Conservation (phyloP, 2,329 filamentous ascomycete genomes). For the Fusarium verticillioides region DNA sequence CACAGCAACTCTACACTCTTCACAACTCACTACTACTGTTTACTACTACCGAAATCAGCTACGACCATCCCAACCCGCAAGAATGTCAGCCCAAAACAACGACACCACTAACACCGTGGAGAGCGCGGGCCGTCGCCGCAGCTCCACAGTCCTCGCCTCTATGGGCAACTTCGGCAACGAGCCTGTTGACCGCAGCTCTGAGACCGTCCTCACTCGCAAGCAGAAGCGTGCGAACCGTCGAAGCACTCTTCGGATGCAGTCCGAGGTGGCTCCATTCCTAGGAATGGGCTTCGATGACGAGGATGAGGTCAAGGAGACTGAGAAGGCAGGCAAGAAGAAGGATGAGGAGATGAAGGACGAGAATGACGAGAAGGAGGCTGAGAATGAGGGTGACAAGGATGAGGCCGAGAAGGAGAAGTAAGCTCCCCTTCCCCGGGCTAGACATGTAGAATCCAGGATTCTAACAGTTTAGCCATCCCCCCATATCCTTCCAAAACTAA, state of each 20-base stretch:
- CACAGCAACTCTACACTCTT: too few species aligned
- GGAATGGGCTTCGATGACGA: background rate
- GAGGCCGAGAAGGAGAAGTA: background rate
- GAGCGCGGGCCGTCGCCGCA: too few species aligned
- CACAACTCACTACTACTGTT: too few species aligned
- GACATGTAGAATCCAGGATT: background rate
- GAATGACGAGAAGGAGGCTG: background rate
- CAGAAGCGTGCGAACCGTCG: background rate
- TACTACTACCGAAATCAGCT: too few species aligned
- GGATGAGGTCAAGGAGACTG: background rate
- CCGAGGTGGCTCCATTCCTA: background rate
- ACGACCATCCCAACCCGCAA: too few species aligned
- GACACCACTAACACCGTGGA: accelerated
- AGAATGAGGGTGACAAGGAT: accelerated
- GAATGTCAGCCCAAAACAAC: background rate
- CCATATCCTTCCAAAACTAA: background rate
- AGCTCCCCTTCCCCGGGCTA: background rate
- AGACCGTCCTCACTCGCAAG: background rate
- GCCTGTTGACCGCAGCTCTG: background rate
- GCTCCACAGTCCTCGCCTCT: background rate
- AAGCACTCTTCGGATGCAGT: background rate
- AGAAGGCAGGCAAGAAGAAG: background rate
- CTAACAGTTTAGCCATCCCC: background rate
- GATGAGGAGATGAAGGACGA: background rate
- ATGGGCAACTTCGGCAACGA: background rate